These are phyloP conservation scores for Aspergillus felis DNA, from an alignment of 2,329 filamentous ascomycete species.

Conservation along the genomic window DNA sequence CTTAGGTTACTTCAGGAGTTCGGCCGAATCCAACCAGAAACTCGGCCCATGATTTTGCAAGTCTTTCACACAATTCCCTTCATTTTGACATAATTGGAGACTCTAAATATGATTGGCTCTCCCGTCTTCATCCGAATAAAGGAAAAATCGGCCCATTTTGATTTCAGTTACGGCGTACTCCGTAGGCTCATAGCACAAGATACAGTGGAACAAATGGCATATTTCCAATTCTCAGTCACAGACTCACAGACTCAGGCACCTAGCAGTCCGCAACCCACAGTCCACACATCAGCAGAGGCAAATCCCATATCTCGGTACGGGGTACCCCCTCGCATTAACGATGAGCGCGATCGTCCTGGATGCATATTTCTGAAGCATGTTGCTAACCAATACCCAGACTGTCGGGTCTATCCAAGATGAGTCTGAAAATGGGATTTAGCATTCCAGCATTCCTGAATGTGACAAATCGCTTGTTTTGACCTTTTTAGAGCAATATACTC, in stretches of 20 bases:
- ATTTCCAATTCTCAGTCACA: too few species aligned
- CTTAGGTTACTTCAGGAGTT: background rate
- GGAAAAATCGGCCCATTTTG: background rate
- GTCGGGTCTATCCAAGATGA: conserved; percentile 14
- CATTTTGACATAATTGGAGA: background rate
- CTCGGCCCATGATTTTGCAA: background rate
- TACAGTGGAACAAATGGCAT: too few species aligned
- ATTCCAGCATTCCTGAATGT: background rate
- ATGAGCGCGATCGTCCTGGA: background rate
- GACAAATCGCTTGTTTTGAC: background rate
- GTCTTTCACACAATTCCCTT: too few species aligned
- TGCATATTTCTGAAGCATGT: background rate
- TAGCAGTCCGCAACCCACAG: background rate
- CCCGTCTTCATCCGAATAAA: background rate
- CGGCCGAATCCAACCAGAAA: background rate
- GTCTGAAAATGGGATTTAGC: background rate
- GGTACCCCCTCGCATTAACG: background rate
- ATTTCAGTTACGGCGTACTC: background rate
- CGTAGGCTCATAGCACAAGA: too few species aligned
- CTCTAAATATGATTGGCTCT: too few species aligned
- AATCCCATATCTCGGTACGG: background rate
- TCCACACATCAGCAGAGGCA: background rate
- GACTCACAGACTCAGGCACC: background rate
- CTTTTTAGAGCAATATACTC: background rate
- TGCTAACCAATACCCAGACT: conserved; percentile 13